Evolutionary conservation across 2,329 filamentous ascomycete genomes (phyloP), one percentile per base, ranked within the genome.

Genomic region (Cercospora sp.): DNA sequence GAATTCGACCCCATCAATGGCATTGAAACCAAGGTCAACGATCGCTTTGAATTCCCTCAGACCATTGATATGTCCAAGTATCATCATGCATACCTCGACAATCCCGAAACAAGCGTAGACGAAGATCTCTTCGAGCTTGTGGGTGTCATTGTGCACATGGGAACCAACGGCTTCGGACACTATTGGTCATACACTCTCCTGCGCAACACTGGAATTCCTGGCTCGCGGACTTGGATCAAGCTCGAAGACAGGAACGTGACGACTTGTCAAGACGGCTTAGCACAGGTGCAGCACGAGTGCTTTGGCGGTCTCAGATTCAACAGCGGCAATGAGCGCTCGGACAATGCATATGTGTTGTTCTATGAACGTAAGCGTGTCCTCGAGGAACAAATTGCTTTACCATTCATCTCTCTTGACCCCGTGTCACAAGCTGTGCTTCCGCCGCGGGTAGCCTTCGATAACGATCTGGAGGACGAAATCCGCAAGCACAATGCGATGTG

Each of bases 111-210:
- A 3, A 82, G 85, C 3, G 79, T 81, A 3, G 80, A 87, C 55
- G 86, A 90, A 45, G 95, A 99, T 78, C 79, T 91, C 0, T 99
- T 98, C 75, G 93, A 97, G 79, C 86, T 99, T 3, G 94, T 97
- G n/a, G 95, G 95, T 2, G 88, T 99, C 57, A 88, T 99, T 18
- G 93, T 99, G 1, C 95, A 99, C 78, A 91, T 91, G 13, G 95
- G 95, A 16, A 97, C 91, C 2, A 93, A 94, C 12, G 93, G 97
- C 76, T 94, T 93, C 30, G 95, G 95, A 0, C 95, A 99, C 78
- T 99, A 99, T 80, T 98, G 97, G 80, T 98, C 94, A 0, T 98
- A 93, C 78, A 93, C 96, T 71, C 91, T 93, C 63, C 91, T 97
- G 78, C 87, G 93, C 18, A 73, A 73, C 42, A 70, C 70, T 31